Evolutionary conservation across 169 alveolate species (phyloP), one percentile per base, ranked within the genome.

Genomic region (Babesia gibsoni): DNA sequence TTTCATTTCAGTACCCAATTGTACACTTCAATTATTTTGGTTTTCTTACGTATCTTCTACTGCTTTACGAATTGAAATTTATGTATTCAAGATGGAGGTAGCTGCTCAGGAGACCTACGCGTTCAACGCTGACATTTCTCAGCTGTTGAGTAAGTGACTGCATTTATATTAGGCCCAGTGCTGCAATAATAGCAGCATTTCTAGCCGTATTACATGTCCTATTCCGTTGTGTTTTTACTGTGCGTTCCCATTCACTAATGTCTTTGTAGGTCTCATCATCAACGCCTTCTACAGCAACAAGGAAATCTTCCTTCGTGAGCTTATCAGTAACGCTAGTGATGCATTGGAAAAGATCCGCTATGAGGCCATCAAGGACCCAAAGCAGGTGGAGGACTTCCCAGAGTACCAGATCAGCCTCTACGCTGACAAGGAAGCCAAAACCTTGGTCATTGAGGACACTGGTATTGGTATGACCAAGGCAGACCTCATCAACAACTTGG

Each of bases 381-480:
- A 94, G 52, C 93, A 93, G 67, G 88, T 97, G 49, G 83, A 79
- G 57, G 92, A 93, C 35, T 96, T 96, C 72, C 98, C 96, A 42
- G 94, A 96, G 75, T 91, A 94, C 88, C 89, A 84, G 77, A 98
- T 98, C 80, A 93, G 97, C 78, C 92, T 97, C 48, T 87, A 93
- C 81, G 99, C 99, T 30, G 99, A 98, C 91, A 97, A 97, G 90
- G 89, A 96, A 69, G 92, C 90, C 87, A 93, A 96, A 82, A 96
- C 99, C 14, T 89, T 98, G 39, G 94, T 99, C 42, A 93, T 97
- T 42, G 94, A 92, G 89, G 99, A 98, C 80, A 92, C 99, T 41
- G 99, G 99, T 75, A 95, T 98, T 73, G 99, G 99, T 75, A 97
- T 98, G 99, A 95, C 99, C 69, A 95, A 94, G 89, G 96, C 95